Evolutionary conservation across 352 stramenopile genomes (phyloP), one percentile per base, ranked within the genome.

Genomic region (Phytophthora lateralis): DNA sequence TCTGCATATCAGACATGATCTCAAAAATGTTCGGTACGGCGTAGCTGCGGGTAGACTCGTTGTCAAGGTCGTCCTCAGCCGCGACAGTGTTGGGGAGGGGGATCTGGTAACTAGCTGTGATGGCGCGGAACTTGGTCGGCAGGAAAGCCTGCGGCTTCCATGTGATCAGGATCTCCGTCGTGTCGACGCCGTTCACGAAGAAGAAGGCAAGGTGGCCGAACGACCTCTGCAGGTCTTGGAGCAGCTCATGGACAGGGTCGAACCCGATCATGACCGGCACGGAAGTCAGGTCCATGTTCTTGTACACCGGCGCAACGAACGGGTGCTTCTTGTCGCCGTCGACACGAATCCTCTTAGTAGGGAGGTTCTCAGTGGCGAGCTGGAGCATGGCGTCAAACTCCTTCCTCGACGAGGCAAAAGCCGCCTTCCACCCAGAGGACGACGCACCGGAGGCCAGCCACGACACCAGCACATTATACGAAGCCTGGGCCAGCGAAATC

Each of bases 111-210:
- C 74, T 80, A 10, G 84, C 84, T 12, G 78, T 76, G 50, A 95
- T 89, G n/a, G 85, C 84, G 29, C 86, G 84, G 73, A 93, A 93
- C 70, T 92, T 92, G 51, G 61, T 47, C 6, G 86, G 86, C 45
- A 95, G 24, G 55, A 95, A 95, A 17, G 86, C 83, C 44, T 78
- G 73, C 26, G 86, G 86, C 61, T 92, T 93, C 86, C 86, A 95
- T 27, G 78, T 80, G 44, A 95, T 65, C 50, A 88, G 58, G 51
- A 95, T 91, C 59, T 88, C 74, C 18, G 66, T 69, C 11, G 73
- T 59, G 15, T 90, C 75, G 15, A 92, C 70, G 39, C 68, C 74
- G 34, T 92, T 90, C 43, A 93, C 61, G 51, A 95, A 95, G 68
- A 95, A 92, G 29, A 89, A 76, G 43, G 82, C 84, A 4, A 93